A percentile compares a stretch with the other conserved stretches of the same genome.
These are phyloP conservation scores for Erythrophleum fordii DNA, from an alignment of 306 rosid genomes.

Conservation along the genomic window DNA sequence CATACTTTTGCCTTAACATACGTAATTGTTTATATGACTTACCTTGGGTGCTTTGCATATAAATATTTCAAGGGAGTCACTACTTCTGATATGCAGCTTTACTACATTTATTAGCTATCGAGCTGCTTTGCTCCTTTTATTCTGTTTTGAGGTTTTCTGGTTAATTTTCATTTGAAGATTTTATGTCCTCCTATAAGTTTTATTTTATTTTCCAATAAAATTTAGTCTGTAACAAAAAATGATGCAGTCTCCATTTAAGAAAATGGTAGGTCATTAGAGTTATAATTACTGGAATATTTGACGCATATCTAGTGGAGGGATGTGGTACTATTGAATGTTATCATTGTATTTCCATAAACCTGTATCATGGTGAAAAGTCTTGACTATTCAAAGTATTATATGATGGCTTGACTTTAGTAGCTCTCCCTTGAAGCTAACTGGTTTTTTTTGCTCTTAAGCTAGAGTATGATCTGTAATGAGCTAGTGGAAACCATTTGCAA, in stretches of 20 bases:
- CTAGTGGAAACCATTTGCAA: too few species aligned
- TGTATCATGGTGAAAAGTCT: background rate
- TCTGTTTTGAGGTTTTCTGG: background rate
- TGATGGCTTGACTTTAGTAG: background rate
- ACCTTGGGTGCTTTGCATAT: background rate
- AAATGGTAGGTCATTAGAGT: background rate
- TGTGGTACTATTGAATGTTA: slow-evolving; percentile 9
- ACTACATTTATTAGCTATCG: background rate
- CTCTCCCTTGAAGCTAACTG: background rate
- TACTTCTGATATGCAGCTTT: background rate
- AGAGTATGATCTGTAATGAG: background rate
- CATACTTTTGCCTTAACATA: background rate
- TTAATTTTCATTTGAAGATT: background rate
- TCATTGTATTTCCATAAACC: slow-evolving; percentile 18
- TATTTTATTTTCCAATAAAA: too few species aligned
- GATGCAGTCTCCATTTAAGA: too few species aligned
- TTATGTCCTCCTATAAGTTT: background rate
- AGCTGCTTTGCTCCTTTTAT: background rate
- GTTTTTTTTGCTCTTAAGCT: background rate
- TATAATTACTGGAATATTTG: slow-evolving; percentile 12
- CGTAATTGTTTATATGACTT: background rate
- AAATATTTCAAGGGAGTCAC: background rate
- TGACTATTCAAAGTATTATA: slow-evolving; percentile 12
- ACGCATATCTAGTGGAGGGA: background rate
- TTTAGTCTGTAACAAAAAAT: background rate